Evolutionary conservation across 495 filamentous ascomycete species (phyloP), one percentile per base, ranked within the genome.

Genomic region (Physcia stellaris): DNA sequence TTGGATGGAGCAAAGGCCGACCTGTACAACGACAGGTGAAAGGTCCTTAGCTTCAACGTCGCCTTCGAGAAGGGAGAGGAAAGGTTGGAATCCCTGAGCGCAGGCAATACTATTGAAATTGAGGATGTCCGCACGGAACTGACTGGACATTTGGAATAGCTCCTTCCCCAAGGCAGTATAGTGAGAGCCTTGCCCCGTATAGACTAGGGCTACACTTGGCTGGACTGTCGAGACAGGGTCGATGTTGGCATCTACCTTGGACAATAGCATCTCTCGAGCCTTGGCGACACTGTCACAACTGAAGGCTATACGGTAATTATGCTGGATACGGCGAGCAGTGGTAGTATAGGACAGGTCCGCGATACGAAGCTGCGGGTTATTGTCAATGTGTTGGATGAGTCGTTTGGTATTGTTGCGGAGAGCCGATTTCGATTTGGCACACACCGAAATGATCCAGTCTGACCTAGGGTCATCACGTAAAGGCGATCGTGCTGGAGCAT

Each of bases 111-210:
- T 31, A 26, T 65, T 51, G 16, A 60, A 44, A 1, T 54, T 42
- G 11, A 37, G 18, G 6, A 66, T 47, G 5, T 47, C 36, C 4
- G 32, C 20, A 6, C 48, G 52, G 48, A 61, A 65, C 4, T 18
- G 23, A 1, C 45, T 39, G 11, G 36, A 47, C 11, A 39, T 37
- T 11, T 50, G 42, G 15, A 47, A 62, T 0, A 68, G 40, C n/a
- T 59, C 30, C 15, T 38, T 22, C 10, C 39, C 49, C 37, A 56
- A 49, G 2, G 37, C 46, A 19, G 48, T 37, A 22, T 77, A 79
- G 29, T 73, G 68, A 1, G 72, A 64, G 10, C 79, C 79, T 51
- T 84, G 79, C 18, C 79, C 79, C 11, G 77, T 80, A 49, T 83
- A 84, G 22, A 67, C 54, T 44, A 85, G 79, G 0, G 69, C 70